Percentiles rank a stretch among this genome's conserved stretches.
Conservation (phyloP, 495 filamentous ascomycete genomes). For the Usnea hakonensis region DNA sequence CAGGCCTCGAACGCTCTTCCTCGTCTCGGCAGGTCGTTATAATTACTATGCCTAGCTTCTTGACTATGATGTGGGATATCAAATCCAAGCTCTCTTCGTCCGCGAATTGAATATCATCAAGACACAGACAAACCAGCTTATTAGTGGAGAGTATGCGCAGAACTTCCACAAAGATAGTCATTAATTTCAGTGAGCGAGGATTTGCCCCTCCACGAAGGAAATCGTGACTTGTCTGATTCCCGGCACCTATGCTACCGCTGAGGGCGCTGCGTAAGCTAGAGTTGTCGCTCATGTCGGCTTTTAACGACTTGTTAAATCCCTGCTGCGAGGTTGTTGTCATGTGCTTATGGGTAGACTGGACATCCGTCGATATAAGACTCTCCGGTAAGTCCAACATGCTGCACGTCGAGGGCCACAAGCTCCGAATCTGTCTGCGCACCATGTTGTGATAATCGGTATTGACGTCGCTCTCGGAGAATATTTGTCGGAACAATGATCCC, state of each 20-base stretch:
- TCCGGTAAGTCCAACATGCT: conserved; percentile 72
- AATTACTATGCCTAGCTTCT: conserved; percentile 68
- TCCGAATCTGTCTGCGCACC: conserved; percentile 62
- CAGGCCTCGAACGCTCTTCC: conserved; percentile 20
- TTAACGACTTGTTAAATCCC: conserved; percentile 12
- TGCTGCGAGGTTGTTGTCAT: conserved; percentile 3
- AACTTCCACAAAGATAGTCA: conserved; percentile 80
- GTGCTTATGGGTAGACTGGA: conserved; percentile 6
- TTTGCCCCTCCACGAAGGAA: conserved; percentile 62
- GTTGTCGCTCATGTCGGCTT: conserved; percentile 14
- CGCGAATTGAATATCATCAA: conserved; percentile 82
- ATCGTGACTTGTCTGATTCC: conserved; percentile 32
- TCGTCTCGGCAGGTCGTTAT: conserved; percentile 36
- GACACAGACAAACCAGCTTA: conserved; percentile 72
- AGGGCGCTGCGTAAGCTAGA: conserved; percentile 7
- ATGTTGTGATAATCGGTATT: conserved; percentile 72
- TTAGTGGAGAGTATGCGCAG: conserved; percentile 66
- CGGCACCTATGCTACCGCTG: neutral
- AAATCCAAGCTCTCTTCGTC: conserved; percentile 79
- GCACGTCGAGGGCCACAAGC: conserved; percentile 72
- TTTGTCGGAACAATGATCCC: conserved; percentile 78
- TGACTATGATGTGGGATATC: conserved; percentile 62
- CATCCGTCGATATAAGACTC: conserved; percentile 44
- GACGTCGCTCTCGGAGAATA: conserved; percentile 83
- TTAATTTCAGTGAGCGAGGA: conserved; percentile 66